phyloP scores from a whole-genome alignment of 179 eudicot species.

The Silene coronaria region DNA sequence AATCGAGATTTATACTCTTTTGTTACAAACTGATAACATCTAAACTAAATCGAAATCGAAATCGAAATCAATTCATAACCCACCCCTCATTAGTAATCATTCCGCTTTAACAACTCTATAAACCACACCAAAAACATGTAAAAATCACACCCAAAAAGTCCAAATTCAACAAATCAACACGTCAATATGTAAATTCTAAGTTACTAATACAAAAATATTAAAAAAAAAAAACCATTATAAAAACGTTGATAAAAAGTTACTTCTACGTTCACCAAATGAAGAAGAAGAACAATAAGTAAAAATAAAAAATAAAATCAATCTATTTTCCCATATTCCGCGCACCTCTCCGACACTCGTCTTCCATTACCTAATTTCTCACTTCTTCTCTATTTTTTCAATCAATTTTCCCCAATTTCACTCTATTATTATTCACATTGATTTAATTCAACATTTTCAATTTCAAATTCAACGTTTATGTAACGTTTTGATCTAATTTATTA shows the following conservation, averaged over 20 bases:
- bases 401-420: not conserved
- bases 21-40: too few species aligned
- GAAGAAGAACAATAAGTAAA: too few species aligned
- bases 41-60: too few species aligned
- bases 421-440: not conserved
- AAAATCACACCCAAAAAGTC: not conserved
- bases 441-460: not conserved
- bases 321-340: slow-evolving; percentile 36
- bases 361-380: slow-evolving; percentile 1
- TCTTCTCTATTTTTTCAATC: not conserved
- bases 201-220: too few species aligned
- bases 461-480: not conserved
- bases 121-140: too few species aligned
- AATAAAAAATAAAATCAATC: not conserved
- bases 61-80: too few species aligned
- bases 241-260: slow-evolving; percentile 4
- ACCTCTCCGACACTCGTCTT: slow-evolving; percentile 25
- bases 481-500: not conserved
- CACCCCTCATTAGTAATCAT: too few species aligned
- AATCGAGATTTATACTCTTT: too few species aligned
- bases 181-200: slow-evolving; percentile 1
- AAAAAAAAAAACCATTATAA: not conserved
- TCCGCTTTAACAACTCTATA: too few species aligned
- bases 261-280: not conserved
- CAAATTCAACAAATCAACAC: not conserved